Percentiles rank a stretch among this genome's conserved stretches.
Conservation (phyloP, 768 basidiomycete species). For the Psilocybe cubensis region DNA sequence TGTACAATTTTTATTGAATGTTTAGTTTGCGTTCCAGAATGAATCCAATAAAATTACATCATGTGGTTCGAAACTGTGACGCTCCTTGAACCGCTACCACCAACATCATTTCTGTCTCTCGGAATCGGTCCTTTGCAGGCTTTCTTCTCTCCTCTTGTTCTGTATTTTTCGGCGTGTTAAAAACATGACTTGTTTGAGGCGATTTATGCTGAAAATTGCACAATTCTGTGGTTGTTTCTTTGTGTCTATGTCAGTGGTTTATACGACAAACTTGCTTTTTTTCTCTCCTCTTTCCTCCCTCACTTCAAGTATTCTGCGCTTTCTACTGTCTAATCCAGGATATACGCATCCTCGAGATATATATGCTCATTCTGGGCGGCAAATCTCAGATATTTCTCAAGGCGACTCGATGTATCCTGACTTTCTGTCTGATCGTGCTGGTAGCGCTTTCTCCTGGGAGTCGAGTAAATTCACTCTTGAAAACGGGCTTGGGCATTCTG, state of each 20-base stretch:
- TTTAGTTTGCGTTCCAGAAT: too few relatives aligned
- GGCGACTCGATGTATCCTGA: background rate
- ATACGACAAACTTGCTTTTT: constrained; percentile 46
- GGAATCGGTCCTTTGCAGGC: background rate
- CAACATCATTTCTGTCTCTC: too few relatives aligned
- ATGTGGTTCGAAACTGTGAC: too few relatives aligned
- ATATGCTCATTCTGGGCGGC: background rate
- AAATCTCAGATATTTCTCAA: constrained; percentile 2
- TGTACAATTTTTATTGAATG: too few relatives aligned
- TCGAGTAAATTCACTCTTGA: constrained; percentile 37
- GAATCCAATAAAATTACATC: too few relatives aligned
- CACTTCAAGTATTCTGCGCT: constrained; percentile 28
- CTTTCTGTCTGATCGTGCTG: background rate
- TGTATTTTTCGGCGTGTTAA: background rate
- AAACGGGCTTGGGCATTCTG: constrained; percentile 34
- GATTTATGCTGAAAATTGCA: constrained; percentile 15
- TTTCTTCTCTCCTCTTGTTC: background rate
- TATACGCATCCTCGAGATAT: background rate
- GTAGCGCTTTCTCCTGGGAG: constrained; percentile 29
- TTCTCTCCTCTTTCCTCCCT: constrained; percentile 33
- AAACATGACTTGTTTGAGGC: constrained; percentile 13
- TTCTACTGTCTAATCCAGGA: constrained; percentile 11
- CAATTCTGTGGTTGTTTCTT: constrained; percentile 28
- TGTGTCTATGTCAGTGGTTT: constrained; percentile 42
- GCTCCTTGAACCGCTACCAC: too few relatives aligned